A percentile compares a stretch with the other conserved stretches of the same genome.
These are phyloP conservation scores for Phytopythium delawarense DNA, from an alignment of 352 stramenopile species.

Conservation along the genomic window DNA sequence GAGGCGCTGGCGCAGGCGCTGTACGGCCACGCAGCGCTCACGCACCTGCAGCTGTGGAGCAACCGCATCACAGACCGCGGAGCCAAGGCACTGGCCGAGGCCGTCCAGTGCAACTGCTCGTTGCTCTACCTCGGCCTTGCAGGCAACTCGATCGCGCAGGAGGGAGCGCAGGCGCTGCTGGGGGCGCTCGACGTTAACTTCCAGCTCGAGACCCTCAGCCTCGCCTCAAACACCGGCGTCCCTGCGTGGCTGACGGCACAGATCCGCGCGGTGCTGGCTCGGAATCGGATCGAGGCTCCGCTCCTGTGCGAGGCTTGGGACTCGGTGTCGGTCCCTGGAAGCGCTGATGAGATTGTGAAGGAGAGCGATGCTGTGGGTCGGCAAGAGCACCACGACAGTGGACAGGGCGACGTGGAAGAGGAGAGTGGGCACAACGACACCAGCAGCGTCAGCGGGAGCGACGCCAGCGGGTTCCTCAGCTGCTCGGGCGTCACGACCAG, in stretches of 20 bases:
- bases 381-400: slow-evolving; percentile 17
- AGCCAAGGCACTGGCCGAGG: slow-evolving; percentile 41
- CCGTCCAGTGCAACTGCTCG: slow-evolving; percentile 56
- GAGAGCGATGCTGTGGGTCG: slow-evolving; percentile 8
- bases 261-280: slow-evolving; percentile 40
- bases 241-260: slow-evolving; percentile 34
- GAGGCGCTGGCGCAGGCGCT: slow-evolving; percentile 59
- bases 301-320: slow-evolving; percentile 5
- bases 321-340: background rate
- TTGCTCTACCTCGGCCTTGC: slow-evolving; percentile 59
- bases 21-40: slow-evolving; percentile 68
- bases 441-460: slow-evolving; percentile 14
- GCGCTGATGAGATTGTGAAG: slow-evolving; percentile 8
- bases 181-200: slow-evolving; percentile 65
- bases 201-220: slow-evolving; percentile 52
- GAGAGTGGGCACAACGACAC: slow-evolving; percentile 19
- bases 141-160: slow-evolving; percentile 50
- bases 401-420: slow-evolving; percentile 8
- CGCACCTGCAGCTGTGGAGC: slow-evolving; percentile 45
- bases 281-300: slow-evolving; percentile 46
- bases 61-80: slow-evolving; percentile 64
- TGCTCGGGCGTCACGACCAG: slow-evolving; percentile 38
- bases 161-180: slow-evolving; percentile 42
- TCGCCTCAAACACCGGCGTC: slow-evolving; percentile 47
- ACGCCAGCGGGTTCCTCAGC: slow-evolving; percentile 56